phyloP scores from a whole-genome alignment of 1,139 yeast genomes.

The Suhomyces anneliseae region DNA sequence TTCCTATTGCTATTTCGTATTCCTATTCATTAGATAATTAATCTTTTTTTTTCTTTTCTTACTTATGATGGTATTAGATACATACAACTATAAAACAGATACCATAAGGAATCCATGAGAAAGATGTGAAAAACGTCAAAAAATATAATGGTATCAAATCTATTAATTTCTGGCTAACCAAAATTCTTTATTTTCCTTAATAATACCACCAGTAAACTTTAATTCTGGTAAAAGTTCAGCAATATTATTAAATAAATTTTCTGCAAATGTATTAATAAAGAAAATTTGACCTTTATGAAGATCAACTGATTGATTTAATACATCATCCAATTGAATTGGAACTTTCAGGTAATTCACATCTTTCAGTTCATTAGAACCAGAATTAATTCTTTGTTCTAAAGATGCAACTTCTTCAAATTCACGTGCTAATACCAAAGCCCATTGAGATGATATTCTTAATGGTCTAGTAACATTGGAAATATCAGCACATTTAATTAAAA shows the following conservation, averaged over 20 bases:
- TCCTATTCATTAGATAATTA: too few relatives aligned
- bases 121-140: too few relatives aligned
- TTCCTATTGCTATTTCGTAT: too few relatives aligned
- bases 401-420: conserved; percentile 72
- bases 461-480: conserved; percentile 90
- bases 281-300: conserved; percentile 79
- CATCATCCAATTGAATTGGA: conserved; percentile 34
- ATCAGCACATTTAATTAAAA: conserved; percentile 89
- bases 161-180: conserved; percentile 31
- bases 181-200: conserved; percentile 43
- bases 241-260: conserved; percentile 67
- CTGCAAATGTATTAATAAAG: conserved; percentile 81
- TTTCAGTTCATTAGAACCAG: conserved; percentile 5
- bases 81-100: too few relatives aligned
- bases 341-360: conserved; percentile 30
- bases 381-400: conserved; percentile 46
- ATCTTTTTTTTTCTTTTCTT: too few relatives aligned
- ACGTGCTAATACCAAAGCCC: conserved; percentile 78
- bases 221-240: conserved; percentile 58
- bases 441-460: conserved; percentile 69
- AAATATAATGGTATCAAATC: neutral
- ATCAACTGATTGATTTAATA: conserved; percentile 45
- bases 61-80: too few relatives aligned
- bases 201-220: conserved; percentile 50
- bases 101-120: too few relatives aligned